phyloP scores from a whole-genome alignment of 345 rosid genomes.

The Hibiscus tridactylites region DNA sequence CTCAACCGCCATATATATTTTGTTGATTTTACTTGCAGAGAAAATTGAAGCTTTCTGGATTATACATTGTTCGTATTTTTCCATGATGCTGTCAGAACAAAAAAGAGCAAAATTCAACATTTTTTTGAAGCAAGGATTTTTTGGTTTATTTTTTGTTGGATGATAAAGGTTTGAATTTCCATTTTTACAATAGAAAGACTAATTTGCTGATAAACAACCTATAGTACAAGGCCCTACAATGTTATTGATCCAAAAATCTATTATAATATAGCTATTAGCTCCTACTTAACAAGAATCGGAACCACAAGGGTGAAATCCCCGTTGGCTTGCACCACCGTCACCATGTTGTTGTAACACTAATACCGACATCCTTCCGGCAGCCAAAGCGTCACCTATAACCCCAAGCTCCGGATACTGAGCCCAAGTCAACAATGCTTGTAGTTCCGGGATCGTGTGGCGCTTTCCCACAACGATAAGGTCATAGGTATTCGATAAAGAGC shows the following conservation, averaged over 20 bases:
- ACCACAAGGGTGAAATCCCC: background rate
- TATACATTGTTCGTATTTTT: too few relatives aligned
- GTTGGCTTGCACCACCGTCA: too few relatives aligned
- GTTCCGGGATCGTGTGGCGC: background rate
- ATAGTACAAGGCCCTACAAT: too few relatives aligned
- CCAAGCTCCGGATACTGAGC: background rate
- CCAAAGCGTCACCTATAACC: background rate
- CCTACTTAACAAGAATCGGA: background rate
- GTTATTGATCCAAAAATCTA: background rate
- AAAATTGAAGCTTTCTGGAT: too few relatives aligned
- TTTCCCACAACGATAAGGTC: slow-evolving; percentile 6
- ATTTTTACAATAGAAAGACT: background rate
- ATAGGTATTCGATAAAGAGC: background rate
- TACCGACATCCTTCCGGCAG: background rate
- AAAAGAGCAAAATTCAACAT: too few relatives aligned
- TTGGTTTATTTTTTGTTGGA: too few relatives aligned
- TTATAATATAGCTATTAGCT: background rate
- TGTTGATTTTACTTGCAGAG: too few relatives aligned
- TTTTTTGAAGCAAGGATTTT: too few relatives aligned
- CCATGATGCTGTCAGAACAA: too few relatives aligned
- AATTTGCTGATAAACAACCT: too few relatives aligned
- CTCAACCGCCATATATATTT: too few relatives aligned
- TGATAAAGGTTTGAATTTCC: too few relatives aligned
- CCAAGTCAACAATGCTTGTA: background rate
- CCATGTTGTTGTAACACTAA: background rate